phyloP scores from a whole-genome alignment of 1,284 basidiomycete species.

The Moniliella sp. region DNA sequence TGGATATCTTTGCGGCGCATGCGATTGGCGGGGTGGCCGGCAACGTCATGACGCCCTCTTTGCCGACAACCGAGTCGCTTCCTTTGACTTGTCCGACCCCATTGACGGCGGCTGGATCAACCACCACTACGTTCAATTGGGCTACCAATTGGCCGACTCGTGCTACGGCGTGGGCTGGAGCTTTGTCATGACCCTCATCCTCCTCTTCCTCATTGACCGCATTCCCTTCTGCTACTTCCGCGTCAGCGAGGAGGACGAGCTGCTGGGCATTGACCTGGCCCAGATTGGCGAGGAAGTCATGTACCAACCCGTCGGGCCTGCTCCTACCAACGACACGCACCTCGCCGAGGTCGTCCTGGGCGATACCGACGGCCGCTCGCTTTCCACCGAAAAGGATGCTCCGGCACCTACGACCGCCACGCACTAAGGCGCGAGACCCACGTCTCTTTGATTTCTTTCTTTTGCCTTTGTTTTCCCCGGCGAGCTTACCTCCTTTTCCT shows the following conservation, averaged over 20 bases:
- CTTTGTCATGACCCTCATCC: constrained; percentile 40
- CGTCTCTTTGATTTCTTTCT: too few relatives aligned
- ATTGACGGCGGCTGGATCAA: constrained; percentile 67
- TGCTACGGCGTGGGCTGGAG: constrained; percentile 21
- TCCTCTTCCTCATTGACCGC: constrained; percentile 76
- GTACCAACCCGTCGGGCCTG: too few relatives aligned
- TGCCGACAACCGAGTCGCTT: constrained; percentile 61
- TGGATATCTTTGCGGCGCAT: constrained; percentile 64
- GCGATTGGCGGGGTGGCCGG: constrained; percentile 70
- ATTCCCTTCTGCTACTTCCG: constrained; percentile 67
- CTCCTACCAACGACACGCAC: too few relatives aligned
- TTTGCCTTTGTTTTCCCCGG: too few relatives aligned
- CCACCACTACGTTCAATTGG: constrained; percentile 48
- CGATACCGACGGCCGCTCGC: too few relatives aligned
- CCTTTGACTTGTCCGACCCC: constrained; percentile 52
- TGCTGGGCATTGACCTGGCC: constrained; percentile 74
- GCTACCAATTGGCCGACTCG: constrained; percentile 67
- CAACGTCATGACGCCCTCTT: constrained; percentile 62
- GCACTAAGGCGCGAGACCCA: too few relatives aligned
- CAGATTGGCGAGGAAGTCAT: constrained; percentile 56
- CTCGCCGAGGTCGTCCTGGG: too few relatives aligned
- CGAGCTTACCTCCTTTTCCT: too few relatives aligned
- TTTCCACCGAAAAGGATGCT: too few relatives aligned
- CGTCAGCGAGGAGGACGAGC: constrained; percentile 59
- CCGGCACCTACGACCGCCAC: too few relatives aligned